Conservation (phyloP, 345 rosid species). For the Erucastrum elatum region DNA sequence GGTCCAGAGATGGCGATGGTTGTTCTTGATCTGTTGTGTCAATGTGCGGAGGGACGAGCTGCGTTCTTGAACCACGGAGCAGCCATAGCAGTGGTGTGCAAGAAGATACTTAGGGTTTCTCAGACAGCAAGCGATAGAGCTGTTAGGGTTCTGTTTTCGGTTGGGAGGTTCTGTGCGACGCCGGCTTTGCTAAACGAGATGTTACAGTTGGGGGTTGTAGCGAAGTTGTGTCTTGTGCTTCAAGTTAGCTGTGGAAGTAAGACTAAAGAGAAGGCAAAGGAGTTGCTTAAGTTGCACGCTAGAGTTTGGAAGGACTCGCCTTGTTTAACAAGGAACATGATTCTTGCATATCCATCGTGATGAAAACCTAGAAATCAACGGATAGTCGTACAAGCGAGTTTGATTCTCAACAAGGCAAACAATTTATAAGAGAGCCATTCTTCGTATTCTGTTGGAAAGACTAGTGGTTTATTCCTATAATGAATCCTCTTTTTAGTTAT, state of each 20-base stretch:
- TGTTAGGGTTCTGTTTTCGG: slow-evolving; percentile 56
- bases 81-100: slow-evolving; percentile 72
- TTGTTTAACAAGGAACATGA: slow-evolving; percentile 47
- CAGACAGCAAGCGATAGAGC: slow-evolving; percentile 60
- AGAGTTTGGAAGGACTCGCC: slow-evolving; percentile 65
- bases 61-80: slow-evolving; percentile 62
- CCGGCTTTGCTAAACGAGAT: slow-evolving; percentile 56
- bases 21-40: slow-evolving; percentile 58
- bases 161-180: slow-evolving; percentile 64
- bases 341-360: slow-evolving; percentile 47
- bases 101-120: slow-evolving; percentile 77
- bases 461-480: slow-evolving; percentile 5
- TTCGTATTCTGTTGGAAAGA: background rate
- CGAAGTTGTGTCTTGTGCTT: slow-evolving; percentile 64
- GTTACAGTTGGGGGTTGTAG: slow-evolving; percentile 70
- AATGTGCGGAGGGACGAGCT: slow-evolving; percentile 79
- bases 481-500: slow-evolving; percentile 10
- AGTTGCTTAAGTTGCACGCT: slow-evolving; percentile 67
- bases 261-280: slow-evolving; percentile 60
- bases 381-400: background rate
- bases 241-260: slow-evolving; percentile 52
- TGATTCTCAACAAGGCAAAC: slow-evolving; percentile 26
- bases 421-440: slow-evolving; percentile 11
- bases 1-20: slow-evolving; percentile 50
- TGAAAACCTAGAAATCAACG: slow-evolving; percentile 15